Conservation (phyloP, 805 yeast genomes). For the Yamadazyma olivae region DNA sequence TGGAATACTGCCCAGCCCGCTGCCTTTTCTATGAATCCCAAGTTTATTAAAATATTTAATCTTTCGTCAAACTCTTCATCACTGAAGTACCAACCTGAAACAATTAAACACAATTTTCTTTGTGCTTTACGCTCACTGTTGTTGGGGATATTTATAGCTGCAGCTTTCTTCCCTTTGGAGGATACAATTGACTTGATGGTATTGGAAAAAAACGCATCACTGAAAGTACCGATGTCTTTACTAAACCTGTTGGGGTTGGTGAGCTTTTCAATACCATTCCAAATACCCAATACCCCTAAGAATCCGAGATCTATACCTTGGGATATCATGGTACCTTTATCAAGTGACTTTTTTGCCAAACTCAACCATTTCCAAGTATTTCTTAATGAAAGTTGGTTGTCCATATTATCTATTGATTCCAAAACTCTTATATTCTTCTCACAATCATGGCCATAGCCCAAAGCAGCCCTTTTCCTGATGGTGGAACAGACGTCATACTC, state of each 20-base stretch:
- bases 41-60: constrained; percentile 50
- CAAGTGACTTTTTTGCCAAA: constrained; percentile 62
- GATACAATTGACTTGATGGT: constrained; percentile 53
- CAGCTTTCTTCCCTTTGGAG: constrained; percentile 45
- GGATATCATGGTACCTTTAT: constrained; percentile 63
- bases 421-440: constrained; percentile 58
- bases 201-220: constrained; percentile 42
- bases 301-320: constrained; percentile 77
- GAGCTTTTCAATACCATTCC: constrained; percentile 68
- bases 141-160: constrained; percentile 43
- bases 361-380: constrained; percentile 93
- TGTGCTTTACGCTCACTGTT: constrained; percentile 56
- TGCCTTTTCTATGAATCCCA: constrained; percentile 77
- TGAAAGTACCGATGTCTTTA: constrained; percentile 16
- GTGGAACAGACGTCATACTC: constrained; percentile 71
- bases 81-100: constrained; percentile 89
- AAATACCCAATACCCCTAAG: constrained; percentile 84
- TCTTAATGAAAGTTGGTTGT: constrained; percentile 51
- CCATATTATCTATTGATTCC: constrained; percentile 48
- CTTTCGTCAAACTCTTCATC: constrained; percentile 71
- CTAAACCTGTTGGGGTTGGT: constrained; percentile 46
- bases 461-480: constrained; percentile 66
- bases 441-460: constrained; percentile 73
- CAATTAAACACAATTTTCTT: constrained; percentile 73
- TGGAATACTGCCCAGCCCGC: constrained; percentile 98